Base-by-base conservation (phyloP, 1,284 basidiomycete genomes). In the Chalciporus sp. region DNA sequence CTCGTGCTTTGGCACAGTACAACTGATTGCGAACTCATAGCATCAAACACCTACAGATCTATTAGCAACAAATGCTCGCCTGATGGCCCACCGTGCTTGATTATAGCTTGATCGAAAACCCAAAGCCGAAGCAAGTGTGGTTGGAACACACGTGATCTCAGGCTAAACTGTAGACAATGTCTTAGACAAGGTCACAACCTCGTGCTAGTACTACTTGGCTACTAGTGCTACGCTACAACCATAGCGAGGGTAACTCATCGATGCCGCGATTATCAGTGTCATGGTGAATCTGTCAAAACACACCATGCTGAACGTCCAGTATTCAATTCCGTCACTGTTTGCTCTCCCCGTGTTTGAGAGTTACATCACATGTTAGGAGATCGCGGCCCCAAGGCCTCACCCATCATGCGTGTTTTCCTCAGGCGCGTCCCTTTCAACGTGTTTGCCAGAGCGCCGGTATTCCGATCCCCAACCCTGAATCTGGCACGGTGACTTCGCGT, bases 1-100 rank as follows among this genome's bases (percentile, higher is more conserved):
- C 71, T 72, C 4, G 79, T 68, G 70, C 85, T 90, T 69, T 92
- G 88, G 69, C 89, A 92, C 50, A 69, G 63, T n/a, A 80, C 63
- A 28, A 66, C 68, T 23, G 70, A 56, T 28, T 65, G 53, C 31
- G 74, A 61, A 60, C 60, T 74, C 60, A 66, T 70, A 7, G 49
- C 42, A 46, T 23, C 27, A 52, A 33, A 49, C 29, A 40, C n/a
- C 40, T 37, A 41, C 43, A 40, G 40, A 42, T 53, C 28, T 48
- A 35, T 4, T 7, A 28, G 19, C 37, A 41, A 42, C 29, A 28
- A 16, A 11, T 31, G 7, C 19, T 23, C 12, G 29, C 51, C 33
- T 50, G 46, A 37, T 14, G n/a, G 5, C 35, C 16, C 16, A 3
- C 10, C 11, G 19, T 42, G 40, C 3, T 23, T 23, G 14, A 10